Conservation (phyloP, 345 rosid species). For the Erodium maritimum region DNA sequence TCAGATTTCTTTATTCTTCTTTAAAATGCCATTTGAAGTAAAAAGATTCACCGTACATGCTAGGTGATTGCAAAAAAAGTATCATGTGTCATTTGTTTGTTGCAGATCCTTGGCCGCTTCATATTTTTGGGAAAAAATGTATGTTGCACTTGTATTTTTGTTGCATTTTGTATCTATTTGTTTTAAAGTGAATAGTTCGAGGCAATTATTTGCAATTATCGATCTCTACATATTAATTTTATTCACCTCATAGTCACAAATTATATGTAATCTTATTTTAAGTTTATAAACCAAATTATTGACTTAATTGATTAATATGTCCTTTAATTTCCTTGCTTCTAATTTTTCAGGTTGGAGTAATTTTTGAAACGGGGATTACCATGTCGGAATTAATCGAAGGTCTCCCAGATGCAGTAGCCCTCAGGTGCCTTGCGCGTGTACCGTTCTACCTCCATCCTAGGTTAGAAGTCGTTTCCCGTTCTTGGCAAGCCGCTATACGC, state of each 20-base stretch:
- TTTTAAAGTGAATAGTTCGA: background rate
- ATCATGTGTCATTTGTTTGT: too few relatives aligned
- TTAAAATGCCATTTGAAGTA: too few relatives aligned
- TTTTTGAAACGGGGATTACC: conserved; percentile 15
- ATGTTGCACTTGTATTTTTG: too few relatives aligned
- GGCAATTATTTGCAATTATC: background rate
- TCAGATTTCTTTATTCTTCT: too few relatives aligned
- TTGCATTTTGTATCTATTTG: too few relatives aligned
- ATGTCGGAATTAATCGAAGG: conserved; percentile 92
- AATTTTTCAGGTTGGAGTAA: background rate
- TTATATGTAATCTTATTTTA: too few relatives aligned
- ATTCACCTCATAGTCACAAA: too few relatives aligned
- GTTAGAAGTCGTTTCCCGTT: conserved; percentile 79
- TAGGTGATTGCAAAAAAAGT: too few relatives aligned
- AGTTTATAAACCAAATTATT: too few relatives aligned
- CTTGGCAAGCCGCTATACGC: conserved; percentile 71
- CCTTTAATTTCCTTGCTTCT: background rate
- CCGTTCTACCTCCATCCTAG: conserved; percentile 63
- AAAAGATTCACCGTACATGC: too few relatives aligned
- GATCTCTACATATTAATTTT: background rate
- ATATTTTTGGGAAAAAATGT: too few relatives aligned
- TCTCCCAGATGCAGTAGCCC: conserved; percentile 80
- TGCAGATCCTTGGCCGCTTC: too few relatives aligned
- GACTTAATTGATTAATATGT: background rate
- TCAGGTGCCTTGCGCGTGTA: conserved; percentile 84